A percentile compares a stretch with the other conserved stretches of the same genome.
Evolutionary conservation across 2,329 filamentous ascomycete genomes (phyloP).

Genomic region (Fusarium sublunatum): DNA sequence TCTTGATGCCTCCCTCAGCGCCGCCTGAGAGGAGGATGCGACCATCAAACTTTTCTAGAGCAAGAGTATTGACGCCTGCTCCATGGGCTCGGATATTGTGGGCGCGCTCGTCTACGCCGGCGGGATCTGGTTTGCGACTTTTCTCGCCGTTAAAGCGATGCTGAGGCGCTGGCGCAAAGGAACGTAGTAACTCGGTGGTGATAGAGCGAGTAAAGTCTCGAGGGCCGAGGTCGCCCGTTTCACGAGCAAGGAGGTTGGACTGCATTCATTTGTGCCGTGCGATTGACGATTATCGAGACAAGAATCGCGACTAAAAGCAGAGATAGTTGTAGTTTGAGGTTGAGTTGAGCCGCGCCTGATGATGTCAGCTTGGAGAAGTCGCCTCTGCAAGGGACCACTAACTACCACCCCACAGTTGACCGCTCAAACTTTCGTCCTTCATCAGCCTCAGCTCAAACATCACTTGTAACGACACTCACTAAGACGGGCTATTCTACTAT

Average conservation of each 20-base stretch:
- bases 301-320: not conserved
- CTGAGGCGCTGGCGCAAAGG: constrained; percentile 74
- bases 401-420: constrained; percentile 39
- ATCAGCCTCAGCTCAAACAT: constrained; percentile 16
- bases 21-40: constrained; percentile 83
- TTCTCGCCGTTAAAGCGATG: constrained; percentile 74
- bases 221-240: constrained; percentile 73
- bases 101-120: constrained; percentile 45
- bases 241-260: constrained; percentile 81
- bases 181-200: constrained; percentile 72
- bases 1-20: constrained; percentile 82
- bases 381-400: constrained; percentile 22
- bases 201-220: constrained; percentile 73
- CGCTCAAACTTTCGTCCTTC: constrained; percentile 31
- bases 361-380: constrained; percentile 39
- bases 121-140: constrained; percentile 21
- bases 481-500: not conserved
- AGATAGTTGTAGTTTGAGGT: constrained; percentile 3
- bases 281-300: not conserved
- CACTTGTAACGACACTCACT: not conserved
- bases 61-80: constrained; percentile 81
- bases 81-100: constrained; percentile 73
- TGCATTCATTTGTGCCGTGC: constrained; percentile 65
- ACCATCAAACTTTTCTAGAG: constrained; percentile 85
- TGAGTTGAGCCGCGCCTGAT: constrained; percentile 13